Evolutionary conservation across 2,329 filamentous ascomycete species (phyloP).

Genomic region (Pyricularia grisea): DNA sequence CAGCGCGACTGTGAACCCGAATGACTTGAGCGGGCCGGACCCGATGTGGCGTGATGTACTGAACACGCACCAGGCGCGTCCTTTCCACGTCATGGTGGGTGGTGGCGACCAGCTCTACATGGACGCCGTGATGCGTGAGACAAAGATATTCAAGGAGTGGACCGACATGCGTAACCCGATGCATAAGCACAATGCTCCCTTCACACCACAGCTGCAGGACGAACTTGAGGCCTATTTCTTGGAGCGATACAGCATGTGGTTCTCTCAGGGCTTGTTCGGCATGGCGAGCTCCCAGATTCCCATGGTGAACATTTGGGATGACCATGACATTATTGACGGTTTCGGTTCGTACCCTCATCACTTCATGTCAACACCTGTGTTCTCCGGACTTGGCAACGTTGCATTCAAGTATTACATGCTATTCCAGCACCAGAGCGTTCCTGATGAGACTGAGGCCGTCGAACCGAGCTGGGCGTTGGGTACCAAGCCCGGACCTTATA

Average conservation of each 20-base stretch:
- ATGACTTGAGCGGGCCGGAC: constrained; percentile 83
- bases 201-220: constrained; percentile 73
- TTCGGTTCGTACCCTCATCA: constrained; percentile 88
- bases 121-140: constrained; percentile 69
- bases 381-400: constrained; percentile 79
- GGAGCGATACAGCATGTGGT: constrained; percentile 86
- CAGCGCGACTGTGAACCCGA: constrained; percentile 65
- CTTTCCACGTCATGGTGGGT: constrained; percentile 97
- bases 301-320: constrained; percentile 97
- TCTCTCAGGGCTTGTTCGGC: constrained; percentile 90
- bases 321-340: constrained; percentile 86
- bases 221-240: constrained; percentile 87
- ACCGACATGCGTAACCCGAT: constrained; percentile 68
- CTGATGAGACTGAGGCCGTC: constrained; percentile 67
- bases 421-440: constrained; percentile 90
- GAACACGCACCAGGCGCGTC: constrained; percentile 80
- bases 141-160: constrained; percentile 74
- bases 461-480: constrained; percentile 93
- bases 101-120: constrained; percentile 98
- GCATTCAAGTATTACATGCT: constrained; percentile 99
- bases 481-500: constrained; percentile 74
- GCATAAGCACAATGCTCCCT: constrained; percentile 69
- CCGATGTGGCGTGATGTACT: constrained; percentile 95
- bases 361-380: constrained; percentile 85
- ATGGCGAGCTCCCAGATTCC: constrained; percentile 90